A percentile compares a stretch with the other conserved stretches of the same genome.
Evolutionary conservation across 495 filamentous ascomycete genomes (phyloP).

Genomic region (Talaromyces liani): DNA sequence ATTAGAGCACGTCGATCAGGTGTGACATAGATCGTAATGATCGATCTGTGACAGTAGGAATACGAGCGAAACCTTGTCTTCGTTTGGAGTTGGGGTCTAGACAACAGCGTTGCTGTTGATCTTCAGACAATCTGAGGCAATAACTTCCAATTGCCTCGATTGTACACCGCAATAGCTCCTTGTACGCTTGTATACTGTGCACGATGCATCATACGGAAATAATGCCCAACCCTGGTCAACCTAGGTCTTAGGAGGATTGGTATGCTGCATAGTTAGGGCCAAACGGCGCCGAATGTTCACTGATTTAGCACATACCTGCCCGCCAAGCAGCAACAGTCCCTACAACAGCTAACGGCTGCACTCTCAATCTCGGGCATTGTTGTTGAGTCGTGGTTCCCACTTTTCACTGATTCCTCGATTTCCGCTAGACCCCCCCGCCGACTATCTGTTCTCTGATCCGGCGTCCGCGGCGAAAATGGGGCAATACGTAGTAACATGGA

Average conservation of each 20-base stretch:
- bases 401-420: not conserved
- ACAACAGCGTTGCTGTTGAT: not conserved
- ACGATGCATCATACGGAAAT: not conserved
- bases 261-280: conserved; percentile 5
- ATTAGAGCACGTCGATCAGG: not conserved
- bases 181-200: not conserved
- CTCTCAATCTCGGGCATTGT: not conserved
- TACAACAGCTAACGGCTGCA: conserved; percentile 2
- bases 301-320: not conserved
- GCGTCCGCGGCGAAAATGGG: not conserved
- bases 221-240: not conserved
- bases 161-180: not conserved
- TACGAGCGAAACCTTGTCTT: not conserved
- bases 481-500: not conserved
- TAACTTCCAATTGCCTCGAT: not conserved
- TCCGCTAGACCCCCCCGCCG: not conserved
- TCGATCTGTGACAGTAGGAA: not conserved
- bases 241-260: conserved; percentile 1
- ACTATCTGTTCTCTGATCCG: not conserved
- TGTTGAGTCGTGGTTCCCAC: not conserved
- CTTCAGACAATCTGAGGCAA: not conserved
- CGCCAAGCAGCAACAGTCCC: conserved; percentile 6
- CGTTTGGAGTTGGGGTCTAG: not conserved
- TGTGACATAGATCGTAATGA: conserved; percentile 1
- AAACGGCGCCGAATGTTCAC: not conserved